These are phyloP conservation scores for Kodamaea ohmeri DNA, from an alignment of 1,139 yeast genomes.

Conservation along the genomic window DNA sequence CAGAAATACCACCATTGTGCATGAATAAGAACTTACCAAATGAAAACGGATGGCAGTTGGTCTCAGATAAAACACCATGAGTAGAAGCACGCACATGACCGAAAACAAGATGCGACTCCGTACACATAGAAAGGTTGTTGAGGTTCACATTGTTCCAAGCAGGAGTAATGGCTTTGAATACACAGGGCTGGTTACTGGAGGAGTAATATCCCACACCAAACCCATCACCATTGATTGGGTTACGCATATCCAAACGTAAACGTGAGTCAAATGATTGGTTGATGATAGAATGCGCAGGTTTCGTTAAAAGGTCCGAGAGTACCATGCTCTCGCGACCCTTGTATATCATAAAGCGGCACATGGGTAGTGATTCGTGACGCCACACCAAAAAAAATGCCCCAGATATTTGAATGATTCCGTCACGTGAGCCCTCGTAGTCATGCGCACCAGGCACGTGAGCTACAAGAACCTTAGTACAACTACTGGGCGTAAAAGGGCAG, in stretches of 20 bases:
- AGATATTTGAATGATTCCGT: not conserved
- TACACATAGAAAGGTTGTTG: constrained; percentile 81
- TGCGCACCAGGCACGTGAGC: too few relatives aligned
- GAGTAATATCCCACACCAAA: constrained; percentile 95
- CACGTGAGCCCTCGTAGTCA: too few relatives aligned
- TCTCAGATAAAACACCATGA: constrained; percentile 88
- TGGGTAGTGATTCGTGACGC: constrained; percentile 12
- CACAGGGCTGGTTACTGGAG: constrained; percentile 60
- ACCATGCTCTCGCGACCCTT: constrained; percentile 72
- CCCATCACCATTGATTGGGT: constrained; percentile 97
- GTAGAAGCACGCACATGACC: constrained; percentile 97
- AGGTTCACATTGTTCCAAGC: constrained; percentile 97
- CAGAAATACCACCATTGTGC: constrained; percentile 93
- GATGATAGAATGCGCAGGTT: constrained; percentile 95
- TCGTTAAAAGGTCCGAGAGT: constrained; percentile 80
- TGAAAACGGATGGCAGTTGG: constrained; percentile 93
- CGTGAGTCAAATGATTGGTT: constrained; percentile 94
- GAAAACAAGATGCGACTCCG: constrained; percentile 78
- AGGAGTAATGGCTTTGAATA: constrained; percentile 91
- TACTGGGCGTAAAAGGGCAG: too few relatives aligned
- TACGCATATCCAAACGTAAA: constrained; percentile 76
- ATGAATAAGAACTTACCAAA: constrained; percentile 87
- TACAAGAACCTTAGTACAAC: too few relatives aligned
- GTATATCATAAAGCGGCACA: constrained; percentile 53
- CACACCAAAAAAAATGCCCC: not conserved